phyloP scores from a whole-genome alignment of 495 filamentous ascomycete species.

The Lophiostoma macrostomum region DNA sequence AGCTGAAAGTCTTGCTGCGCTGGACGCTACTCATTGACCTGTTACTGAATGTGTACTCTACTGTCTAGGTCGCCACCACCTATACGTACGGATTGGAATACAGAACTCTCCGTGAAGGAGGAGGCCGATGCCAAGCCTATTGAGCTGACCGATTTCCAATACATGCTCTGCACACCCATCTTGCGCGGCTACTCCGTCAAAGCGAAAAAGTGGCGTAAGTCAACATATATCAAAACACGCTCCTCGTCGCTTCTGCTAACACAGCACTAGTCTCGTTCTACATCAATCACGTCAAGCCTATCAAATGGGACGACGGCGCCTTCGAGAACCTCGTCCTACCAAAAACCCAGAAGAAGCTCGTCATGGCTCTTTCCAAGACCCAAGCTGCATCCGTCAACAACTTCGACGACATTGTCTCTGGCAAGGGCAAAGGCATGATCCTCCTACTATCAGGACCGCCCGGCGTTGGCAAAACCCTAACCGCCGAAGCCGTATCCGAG shows the following conservation, averaged over 20 bases:
- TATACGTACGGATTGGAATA: neutral
- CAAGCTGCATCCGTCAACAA: constrained; percentile 41
- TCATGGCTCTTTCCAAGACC: constrained; percentile 48
- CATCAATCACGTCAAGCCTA: constrained; percentile 40
- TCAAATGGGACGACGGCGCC: constrained; percentile 40
- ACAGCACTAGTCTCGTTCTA: constrained; percentile 32
- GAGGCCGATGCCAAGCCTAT: neutral
- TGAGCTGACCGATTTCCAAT: constrained; percentile 35
- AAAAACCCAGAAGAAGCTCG: constrained; percentile 44
- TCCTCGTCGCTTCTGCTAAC: neutral
- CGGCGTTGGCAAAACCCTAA: constrained; percentile 41
- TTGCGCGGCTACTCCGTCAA: constrained; percentile 45
- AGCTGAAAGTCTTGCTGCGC: too few relatives aligned
- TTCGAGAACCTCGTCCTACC: constrained; percentile 48
- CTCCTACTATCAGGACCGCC: constrained; percentile 37
- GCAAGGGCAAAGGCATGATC: constrained; percentile 43
- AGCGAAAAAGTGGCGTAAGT: constrained; percentile 43
- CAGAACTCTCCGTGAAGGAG: neutral
- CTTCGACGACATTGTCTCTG: constrained; percentile 54
- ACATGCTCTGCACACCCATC: constrained; percentile 36
- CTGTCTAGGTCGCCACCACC: too few relatives aligned
- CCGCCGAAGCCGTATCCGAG: constrained; percentile 37
- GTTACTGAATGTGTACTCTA: too few relatives aligned
- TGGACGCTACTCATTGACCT: too few relatives aligned
- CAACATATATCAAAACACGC: neutral